A percentile compares a stretch with the other conserved stretches of the same genome.
phyloP scores from a whole-genome alignment of 805 yeast species.

The Wickerhamiella spandovensis region DNA sequence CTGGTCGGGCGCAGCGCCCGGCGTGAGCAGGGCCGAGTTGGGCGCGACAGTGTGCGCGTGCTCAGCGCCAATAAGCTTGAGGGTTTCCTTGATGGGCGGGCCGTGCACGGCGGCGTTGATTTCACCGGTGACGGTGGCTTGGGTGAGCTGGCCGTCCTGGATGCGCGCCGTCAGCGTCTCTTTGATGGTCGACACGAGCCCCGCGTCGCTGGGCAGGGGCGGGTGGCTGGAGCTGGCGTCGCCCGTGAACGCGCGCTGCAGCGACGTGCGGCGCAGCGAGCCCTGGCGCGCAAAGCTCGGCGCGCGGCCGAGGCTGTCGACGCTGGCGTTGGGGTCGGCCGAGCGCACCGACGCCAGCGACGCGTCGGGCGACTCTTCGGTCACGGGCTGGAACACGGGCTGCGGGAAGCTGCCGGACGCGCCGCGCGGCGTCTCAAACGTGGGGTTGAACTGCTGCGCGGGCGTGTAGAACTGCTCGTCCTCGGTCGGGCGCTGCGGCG shows the following conservation, averaged over 20 bases:
- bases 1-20: constrained; percentile 15
- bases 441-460: constrained; percentile 12
- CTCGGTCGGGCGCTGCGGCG: neutral
- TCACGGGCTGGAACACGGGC: neutral
- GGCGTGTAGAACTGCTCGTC: constrained; percentile 19
- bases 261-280: constrained; percentile 13
- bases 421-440: constrained; percentile 4
- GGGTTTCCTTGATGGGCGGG: constrained; percentile 9
- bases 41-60: neutral
- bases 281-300: neutral
- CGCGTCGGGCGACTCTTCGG: constrained; percentile 1
- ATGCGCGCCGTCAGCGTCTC: constrained; percentile 68
- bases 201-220: constrained; percentile 18
- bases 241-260: constrained; percentile 6
- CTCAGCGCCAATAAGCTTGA: constrained; percentile 1
- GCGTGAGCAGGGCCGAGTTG: neutral
- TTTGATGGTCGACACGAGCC: constrained; percentile 66
- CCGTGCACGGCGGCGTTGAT: constrained; percentile 35
- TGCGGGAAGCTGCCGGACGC: neutral
- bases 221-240: constrained; percentile 18
- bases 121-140: constrained; percentile 68
- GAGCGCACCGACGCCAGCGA: neutral
- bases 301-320: neutral
- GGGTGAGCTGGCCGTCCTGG: constrained; percentile 48
- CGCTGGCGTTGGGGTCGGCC: constrained; percentile 1